Conservation (phyloP, 371 early-diverging fungal species). For the Actinomortierella ambigua region DNA sequence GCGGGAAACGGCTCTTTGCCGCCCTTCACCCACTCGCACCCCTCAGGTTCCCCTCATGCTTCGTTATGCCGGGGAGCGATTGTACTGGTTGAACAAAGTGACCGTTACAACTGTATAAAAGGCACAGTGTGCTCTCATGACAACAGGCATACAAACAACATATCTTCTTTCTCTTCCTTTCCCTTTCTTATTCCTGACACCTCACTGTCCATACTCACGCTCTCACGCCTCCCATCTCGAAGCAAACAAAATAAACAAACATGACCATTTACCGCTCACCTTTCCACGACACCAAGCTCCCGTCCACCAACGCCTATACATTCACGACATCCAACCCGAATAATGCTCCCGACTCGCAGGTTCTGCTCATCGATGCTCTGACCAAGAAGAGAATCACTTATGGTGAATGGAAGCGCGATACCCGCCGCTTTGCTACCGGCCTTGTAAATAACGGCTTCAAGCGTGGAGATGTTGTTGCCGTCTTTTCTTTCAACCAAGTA, state of each 20-base stretch:
- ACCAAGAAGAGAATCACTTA: conserved; percentile 61
- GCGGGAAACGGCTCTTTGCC: too few relatives aligned
- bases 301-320: conserved; percentile 33
- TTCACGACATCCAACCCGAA: conserved; percentile 36
- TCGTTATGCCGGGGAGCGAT: too few relatives aligned
- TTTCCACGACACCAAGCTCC: conserved; percentile 27
- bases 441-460: conserved; percentile 66
- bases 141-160: too few relatives aligned
- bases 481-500: conserved; percentile 76
- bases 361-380: conserved; percentile 60
- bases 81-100: too few relatives aligned
- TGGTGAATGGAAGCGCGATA: conserved; percentile 56
- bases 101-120: too few relatives aligned
- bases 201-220: background rate
- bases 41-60: too few relatives aligned
- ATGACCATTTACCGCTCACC: conserved; percentile 33
- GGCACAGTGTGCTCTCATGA: too few relatives aligned
- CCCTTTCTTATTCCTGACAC: background rate
- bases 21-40: too few relatives aligned
- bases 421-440: conserved; percentile 70
- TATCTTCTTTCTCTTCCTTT: too few relatives aligned
- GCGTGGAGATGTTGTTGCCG: conserved; percentile 69
- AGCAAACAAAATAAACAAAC: background rate
- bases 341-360: conserved; percentile 44
- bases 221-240: background rate